Evolutionary conservation across 305 asterid genomes (phyloP).

Genomic region (Solanum hybrid): DNA sequence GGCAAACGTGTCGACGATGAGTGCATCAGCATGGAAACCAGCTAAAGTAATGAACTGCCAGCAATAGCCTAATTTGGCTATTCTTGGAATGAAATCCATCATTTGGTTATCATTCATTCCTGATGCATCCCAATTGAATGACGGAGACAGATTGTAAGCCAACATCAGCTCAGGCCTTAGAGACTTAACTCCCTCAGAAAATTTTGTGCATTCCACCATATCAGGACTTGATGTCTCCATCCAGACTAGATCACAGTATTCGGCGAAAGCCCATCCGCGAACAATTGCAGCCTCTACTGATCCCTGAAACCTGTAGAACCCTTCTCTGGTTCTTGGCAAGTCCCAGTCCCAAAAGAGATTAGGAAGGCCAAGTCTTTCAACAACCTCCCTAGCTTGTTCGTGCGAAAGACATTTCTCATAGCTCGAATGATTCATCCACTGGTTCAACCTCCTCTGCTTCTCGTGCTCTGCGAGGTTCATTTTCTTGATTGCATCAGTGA

Average conservation of each 20-base stretch:
- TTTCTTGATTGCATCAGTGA: constrained; percentile 50
- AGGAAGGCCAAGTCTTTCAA: constrained; percentile 45
- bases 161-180: constrained; percentile 63
- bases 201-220: constrained; percentile 72
- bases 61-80: constrained; percentile 71
- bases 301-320: constrained; percentile 78
- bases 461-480: constrained; percentile 46
- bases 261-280: constrained; percentile 82
- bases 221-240: constrained; percentile 92
- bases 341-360: constrained; percentile 93
- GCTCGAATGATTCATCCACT: constrained; percentile 62
- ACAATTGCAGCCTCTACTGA: constrained; percentile 79
- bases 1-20: constrained; percentile 72
- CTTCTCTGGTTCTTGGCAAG: constrained; percentile 89
- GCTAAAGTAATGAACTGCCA: constrained; percentile 98
- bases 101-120: constrained; percentile 83
- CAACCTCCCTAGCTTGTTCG: constrained; percentile 61
- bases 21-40: constrained; percentile 86
- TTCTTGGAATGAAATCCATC: constrained; percentile 80
- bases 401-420: constrained; percentile 62
- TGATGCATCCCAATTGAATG: constrained; percentile 98
- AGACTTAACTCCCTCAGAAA: constrained; percentile 68
- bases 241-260: constrained; percentile 71
- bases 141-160: constrained; percentile 92
- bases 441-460: constrained; percentile 69